Conservation (phyloP, 345 rosid species). For the Orychophragmus violaceus region DNA sequence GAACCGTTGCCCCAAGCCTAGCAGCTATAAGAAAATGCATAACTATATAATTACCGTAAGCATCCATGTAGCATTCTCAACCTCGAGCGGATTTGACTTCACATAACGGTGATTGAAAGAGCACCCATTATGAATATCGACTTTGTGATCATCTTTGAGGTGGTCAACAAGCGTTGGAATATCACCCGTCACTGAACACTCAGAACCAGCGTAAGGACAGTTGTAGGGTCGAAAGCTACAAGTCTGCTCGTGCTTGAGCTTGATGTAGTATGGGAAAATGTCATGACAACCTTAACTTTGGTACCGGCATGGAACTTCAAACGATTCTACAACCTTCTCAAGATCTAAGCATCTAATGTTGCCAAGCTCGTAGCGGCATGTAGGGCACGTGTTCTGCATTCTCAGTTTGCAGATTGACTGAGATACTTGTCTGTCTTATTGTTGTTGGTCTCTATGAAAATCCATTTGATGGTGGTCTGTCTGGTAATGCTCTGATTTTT, state of each 20-base stretch:
- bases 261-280: conserved; percentile 74
- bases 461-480: not conserved
- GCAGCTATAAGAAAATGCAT: not conserved
- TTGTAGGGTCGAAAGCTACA: conserved; percentile 67
- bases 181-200: conserved; percentile 78
- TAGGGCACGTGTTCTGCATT: conserved; percentile 72
- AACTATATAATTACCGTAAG: conserved; percentile 53
- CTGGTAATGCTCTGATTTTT: not conserved
- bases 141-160: conserved; percentile 84
- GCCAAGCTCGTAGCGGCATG: conserved; percentile 82
- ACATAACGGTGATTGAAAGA: conserved; percentile 88
- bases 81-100: conserved; percentile 74
- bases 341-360: conserved; percentile 84
- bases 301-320: conserved; percentile 76
- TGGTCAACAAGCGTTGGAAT: conserved; percentile 61
- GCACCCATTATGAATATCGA: conserved; percentile 85
- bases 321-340: conserved; percentile 78
- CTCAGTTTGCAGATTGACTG: conserved; percentile 67
- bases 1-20: no score
- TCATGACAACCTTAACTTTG: conserved; percentile 67
- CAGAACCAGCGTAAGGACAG: conserved; percentile 87
- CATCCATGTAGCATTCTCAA: conserved; percentile 98
- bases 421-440: no score
- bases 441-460: no score
- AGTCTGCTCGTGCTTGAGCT: conserved; percentile 71